Percentiles rank a stretch among this genome's conserved stretches.
Evolutionary conservation across 176 grass and related monocot species (phyloP).

Genomic region (Lolium perenne): DNA sequence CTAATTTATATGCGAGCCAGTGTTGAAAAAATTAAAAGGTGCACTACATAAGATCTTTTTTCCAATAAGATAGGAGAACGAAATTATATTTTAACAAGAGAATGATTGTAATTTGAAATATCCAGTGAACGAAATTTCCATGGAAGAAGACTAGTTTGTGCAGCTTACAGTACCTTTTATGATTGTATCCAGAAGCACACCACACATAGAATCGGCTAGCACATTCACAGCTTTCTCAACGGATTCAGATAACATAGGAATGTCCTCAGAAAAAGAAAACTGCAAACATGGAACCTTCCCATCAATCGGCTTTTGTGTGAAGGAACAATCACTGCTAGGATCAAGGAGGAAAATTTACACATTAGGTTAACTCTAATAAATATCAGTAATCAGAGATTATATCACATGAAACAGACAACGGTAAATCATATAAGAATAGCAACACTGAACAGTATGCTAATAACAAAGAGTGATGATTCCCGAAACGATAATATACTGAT

Average conservation of each 20-base stretch:
- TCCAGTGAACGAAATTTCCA: constrained; percentile 19
- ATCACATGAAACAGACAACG: background rate
- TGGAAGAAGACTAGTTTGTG: background rate
- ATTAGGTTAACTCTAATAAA: constrained; percentile 40
- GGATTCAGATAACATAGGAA: constrained; percentile 56
- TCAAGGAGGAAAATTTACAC: constrained; percentile 5
- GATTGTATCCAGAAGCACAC: constrained; percentile 88
- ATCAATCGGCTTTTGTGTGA: constrained; percentile 41
- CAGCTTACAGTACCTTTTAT: constrained; percentile 74
- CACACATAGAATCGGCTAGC: constrained; percentile 70
- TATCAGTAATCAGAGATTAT: constrained; percentile 17
- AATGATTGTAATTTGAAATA: constrained; percentile 25
- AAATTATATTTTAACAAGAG: background rate
- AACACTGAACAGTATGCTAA: constrained; percentile 1
- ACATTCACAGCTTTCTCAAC: constrained; percentile 78
- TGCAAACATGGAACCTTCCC: constrained; percentile 64
- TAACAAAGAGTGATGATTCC: background rate
- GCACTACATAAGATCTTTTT: background rate
- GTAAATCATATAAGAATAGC: background rate
- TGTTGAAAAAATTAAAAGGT: constrained; percentile 34
- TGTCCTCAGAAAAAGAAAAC: constrained; percentile 69
- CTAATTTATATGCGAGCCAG: background rate
- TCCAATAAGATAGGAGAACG: constrained; percentile 15
- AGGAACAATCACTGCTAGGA: constrained; percentile 66
- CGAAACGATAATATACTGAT: background rate